Evolutionary conservation across 2,329 filamentous ascomycete genomes (phyloP), one percentile per base, ranked within the genome.

Genomic region (Ascochyta lentis): DNA sequence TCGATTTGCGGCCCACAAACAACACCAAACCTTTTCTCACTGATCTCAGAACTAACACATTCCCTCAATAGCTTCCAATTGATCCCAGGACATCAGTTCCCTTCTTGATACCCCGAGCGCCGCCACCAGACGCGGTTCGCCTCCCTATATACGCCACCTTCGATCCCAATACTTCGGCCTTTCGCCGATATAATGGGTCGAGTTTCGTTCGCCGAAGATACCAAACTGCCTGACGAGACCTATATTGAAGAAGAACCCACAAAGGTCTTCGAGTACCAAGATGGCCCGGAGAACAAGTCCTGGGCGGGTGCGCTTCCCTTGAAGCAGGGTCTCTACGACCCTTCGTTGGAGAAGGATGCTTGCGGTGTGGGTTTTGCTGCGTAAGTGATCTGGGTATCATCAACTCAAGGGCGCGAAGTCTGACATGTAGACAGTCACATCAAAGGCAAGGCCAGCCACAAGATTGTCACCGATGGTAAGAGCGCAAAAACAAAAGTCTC

Each of bases 331-430:
- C 87, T 99, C 47, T 99, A 99, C 77, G 93, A 98, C 81, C 95
- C 95, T 61, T 87, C 89, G 77, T 87, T 96, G 64, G 95, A 98
- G 81, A 98, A 98, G 79, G 95, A 99, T 93, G 93, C 95, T 67
- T 99, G 95, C 76, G 95, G 95, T 90, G 95, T 99, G 73, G 95
- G 95, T 77, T 99, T 99, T 80, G 92, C 94, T 79, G 96, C 94
- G 92, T 96, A 83, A 82, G 87, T 84, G 35, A 52, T 26, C 15
- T 33, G 27, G 45, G 22, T 44, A 31, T 10, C 40, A 54, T 22
- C 26, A 12, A 12, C 29, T n/a, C n/a, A 31, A 12, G n/a, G 10
- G 47, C 7, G 9, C 31, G 24, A 48, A 57, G 22, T 48, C 69
- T 77, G 56, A 77, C 65, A 56, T 31, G 40, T 41, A 35, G 54